These are phyloP conservation scores for Tardiomyces blankii DNA, from an alignment of 1,139 yeast species.

Conservation along the genomic window DNA sequence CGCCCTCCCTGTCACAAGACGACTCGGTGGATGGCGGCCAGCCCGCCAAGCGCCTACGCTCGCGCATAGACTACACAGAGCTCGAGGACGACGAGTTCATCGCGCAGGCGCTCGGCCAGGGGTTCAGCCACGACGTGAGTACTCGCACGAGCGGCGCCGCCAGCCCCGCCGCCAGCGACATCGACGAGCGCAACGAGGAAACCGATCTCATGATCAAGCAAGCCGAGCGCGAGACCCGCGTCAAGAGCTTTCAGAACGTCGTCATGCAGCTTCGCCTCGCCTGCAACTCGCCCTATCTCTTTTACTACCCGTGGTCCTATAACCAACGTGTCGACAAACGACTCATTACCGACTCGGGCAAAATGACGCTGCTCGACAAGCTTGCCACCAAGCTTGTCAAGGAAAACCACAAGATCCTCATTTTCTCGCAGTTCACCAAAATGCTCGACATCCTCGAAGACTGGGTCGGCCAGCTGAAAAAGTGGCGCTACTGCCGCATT, in stretches of 20 bases:
- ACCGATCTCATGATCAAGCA: conserved; percentile 9
- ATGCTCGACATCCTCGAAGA: conserved; percentile 69
- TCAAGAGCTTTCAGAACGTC: conserved; percentile 47
- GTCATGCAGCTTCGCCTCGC: conserved; percentile 77
- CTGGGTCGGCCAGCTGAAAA: conserved; percentile 43
- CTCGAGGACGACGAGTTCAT: conserved; percentile 7
- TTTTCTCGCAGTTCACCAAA: conserved; percentile 76
- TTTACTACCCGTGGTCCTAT: conserved; percentile 65
- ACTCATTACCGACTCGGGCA: conserved; percentile 48
- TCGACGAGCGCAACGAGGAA: conserved; percentile 1
- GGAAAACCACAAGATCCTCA: conserved; percentile 52
- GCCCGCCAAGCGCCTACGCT: neutral
- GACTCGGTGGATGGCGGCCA: neutral
- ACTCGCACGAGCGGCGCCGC: neutral
- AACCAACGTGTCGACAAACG: conserved; percentile 28
- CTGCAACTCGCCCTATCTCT: conserved; percentile 77
- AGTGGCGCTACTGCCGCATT: conserved; percentile 45
- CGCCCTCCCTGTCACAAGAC: neutral
- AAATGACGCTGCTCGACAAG: conserved; percentile 58
- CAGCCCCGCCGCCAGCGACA: neutral
- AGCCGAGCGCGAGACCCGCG: conserved; percentile 25
- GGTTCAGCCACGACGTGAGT: too few species aligned
- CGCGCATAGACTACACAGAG: conserved; percentile 4
- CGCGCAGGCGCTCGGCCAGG: neutral
- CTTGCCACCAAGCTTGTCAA: conserved; percentile 40